Evolutionary conservation across 2,329 filamentous ascomycete species (phyloP).

Genomic region (Aspergillus eucalypticola): DNA sequence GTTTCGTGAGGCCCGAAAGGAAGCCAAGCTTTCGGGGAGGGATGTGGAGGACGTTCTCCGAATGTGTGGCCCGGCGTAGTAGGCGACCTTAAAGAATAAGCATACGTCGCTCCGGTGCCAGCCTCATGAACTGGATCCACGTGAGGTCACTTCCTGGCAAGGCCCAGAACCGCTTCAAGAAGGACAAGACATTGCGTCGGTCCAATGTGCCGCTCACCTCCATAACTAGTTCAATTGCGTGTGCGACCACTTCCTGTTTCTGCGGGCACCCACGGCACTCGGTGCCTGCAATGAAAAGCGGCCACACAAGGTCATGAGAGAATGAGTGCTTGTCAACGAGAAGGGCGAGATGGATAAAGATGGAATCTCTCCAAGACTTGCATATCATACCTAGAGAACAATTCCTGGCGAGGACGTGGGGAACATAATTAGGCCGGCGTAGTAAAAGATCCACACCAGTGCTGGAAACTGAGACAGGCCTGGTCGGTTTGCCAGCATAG

Average conservation of each 20-base stretch:
- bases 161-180: constrained; percentile 12
- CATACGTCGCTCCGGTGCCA: constrained; percentile 1
- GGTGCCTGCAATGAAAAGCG: constrained; percentile 29
- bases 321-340: constrained; percentile 16
- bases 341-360: constrained; percentile 11
- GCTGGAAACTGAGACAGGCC: constrained; percentile 20
- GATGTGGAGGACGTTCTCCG: neutral
- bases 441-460: constrained; percentile 28
- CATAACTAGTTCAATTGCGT: constrained; percentile 13
- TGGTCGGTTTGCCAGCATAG: constrained; percentile 19
- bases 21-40: neutral
- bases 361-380: constrained; percentile 6
- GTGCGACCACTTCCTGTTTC: constrained; percentile 9
- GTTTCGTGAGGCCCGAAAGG: neutral
- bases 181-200: constrained; percentile 15
- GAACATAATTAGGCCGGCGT: constrained; percentile 29
- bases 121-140: constrained; percentile 22
- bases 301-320: constrained; percentile 31
- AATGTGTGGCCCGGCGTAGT: constrained; percentile 5
- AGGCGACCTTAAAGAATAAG: constrained; percentile 4
- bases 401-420: constrained; percentile 21
- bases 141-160: neutral
- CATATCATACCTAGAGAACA: neutral
- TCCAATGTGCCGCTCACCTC: constrained; percentile 13
- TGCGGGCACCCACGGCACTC: constrained; percentile 16